Evolutionary conservation across 108 stramenopile species (phyloP), one percentile per base, ranked within the genome.

Genomic region (Schizochytrium sp.): DNA sequence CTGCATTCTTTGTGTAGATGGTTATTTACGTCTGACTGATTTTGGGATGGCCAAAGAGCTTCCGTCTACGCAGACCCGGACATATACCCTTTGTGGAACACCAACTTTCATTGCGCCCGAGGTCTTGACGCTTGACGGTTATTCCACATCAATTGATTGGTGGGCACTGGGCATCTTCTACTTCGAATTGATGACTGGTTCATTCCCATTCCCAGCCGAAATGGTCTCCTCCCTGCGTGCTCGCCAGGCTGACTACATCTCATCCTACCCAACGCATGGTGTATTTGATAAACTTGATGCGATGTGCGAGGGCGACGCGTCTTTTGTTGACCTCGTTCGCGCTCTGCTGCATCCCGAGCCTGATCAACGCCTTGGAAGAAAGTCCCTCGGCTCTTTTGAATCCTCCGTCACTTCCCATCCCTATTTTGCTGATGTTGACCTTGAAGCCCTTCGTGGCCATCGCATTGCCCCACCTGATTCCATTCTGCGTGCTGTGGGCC

Each of bases 31-130:
- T 10, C 76, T 83, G 3, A 83, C 76, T 17, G 76, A 83, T 28
- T 83, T 83, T 42, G 76, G 76, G 7, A 49, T 83, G 50, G 76
- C 76, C 15, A 83, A 83, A 50, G 76, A 83, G 50, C 76, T 83
- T 28, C 50, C 28, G 0, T 7, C 0, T 38, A 53, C 50, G 47
- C 12, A 12, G 12, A n/a, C 50, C 45, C 76, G 76, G 28, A 83
- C 76, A 46, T 83, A 83, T 40, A 55, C 76, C 50, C 76, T 83
- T 13, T 83, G 76, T 53, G 76, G 76, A 7, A 83, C 76, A n/a
- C 76, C 76, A 5, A 83, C 76, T 8, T 83, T 83, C 28, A 55
- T 83, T 10, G 76, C 76, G 47, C 76, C 76, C 76, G 76, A 83
- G 53, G 76, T 83, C 8, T 53, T 83, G 45, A 83, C 76, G 0